Evolutionary conservation across 805 yeast species (phyloP), one percentile per base, ranked within the genome.

Genomic region (Vanderwaltozyma polyspora): DNA sequence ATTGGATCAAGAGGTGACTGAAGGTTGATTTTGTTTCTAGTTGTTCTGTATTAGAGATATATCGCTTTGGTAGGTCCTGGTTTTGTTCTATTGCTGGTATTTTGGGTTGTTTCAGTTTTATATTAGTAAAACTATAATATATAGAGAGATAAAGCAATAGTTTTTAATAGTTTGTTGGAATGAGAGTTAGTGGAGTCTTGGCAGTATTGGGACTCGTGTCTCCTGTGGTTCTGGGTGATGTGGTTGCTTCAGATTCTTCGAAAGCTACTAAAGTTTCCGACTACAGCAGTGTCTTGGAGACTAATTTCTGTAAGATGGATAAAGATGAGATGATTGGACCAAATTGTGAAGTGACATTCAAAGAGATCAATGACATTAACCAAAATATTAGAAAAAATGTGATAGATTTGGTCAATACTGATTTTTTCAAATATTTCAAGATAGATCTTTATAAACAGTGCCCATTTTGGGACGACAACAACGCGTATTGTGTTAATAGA

Each of bases 341-440:
- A 1, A 51, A 60, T 26, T 63, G 68, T 42, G 67, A 64, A 42
- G 49, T 60, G 6, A 59, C 67, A 0, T 66, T 67, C 36, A 46
- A 58, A 6, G 70, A 73, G 40, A 68, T 78, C 21, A 70, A 76
- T 48, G 58, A 55, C 2, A 59, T 74, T 19, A 79, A 79, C 53
- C 33, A 42, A 2, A 54, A 63, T 27, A 59, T 79, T n/a, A 61
- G 79, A 33, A 77, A 79, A 1, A 57, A 67, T 17, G 55, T 89
- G n/a, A 50, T 65, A 13, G 60, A 70, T 6, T 57, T 89, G 29
- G 80, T 79, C 7, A 53, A 68, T 29, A 76, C 84, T 25, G 85
- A 87, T 45, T 91, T 83, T 59, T 89, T 91, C 72, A 73, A 79
- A 43, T 84, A 82, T 54, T 91, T 84, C 65, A 78, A 85, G 54